Conservation (phyloP, 257 asterid species). For the Galeopsis tetrahit region DNA sequence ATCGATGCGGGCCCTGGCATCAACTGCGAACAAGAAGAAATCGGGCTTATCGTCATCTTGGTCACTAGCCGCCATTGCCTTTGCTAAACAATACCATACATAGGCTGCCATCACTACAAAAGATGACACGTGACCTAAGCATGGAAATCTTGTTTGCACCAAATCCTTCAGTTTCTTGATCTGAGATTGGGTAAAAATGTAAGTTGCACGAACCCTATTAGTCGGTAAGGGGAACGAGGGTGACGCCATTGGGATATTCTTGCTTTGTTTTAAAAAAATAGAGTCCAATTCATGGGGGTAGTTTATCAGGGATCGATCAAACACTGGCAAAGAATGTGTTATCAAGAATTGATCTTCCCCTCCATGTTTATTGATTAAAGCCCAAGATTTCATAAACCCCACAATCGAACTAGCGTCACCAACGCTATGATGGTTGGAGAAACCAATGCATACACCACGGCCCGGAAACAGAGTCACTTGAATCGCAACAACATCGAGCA, state of each 20-base stretch:
- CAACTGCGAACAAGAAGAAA: constrained; percentile 39
- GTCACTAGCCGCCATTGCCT: constrained; percentile 23
- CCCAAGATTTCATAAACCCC: constrained; percentile 54
- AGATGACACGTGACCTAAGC: constrained; percentile 36
- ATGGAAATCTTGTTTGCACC: constrained; percentile 31
- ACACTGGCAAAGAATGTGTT: constrained; percentile 23
- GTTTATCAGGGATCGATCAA: constrained; percentile 34
- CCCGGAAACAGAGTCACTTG: constrained; percentile 55
- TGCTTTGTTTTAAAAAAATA: constrained; percentile 19
- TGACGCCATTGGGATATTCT: not conserved
- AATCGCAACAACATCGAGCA: constrained; percentile 40
- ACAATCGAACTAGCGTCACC: constrained; percentile 48
- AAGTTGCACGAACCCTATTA: constrained; percentile 49
- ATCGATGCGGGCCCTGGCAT: constrained; percentile 34
- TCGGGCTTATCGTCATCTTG: constrained; percentile 24
- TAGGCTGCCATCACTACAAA: constrained; percentile 47
- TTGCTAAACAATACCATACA: constrained; percentile 46
- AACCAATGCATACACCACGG: constrained; percentile 51
- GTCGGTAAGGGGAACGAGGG: constrained; percentile 34
- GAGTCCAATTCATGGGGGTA: constrained; percentile 36
- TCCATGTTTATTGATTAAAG: constrained; percentile 30
- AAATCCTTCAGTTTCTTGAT: constrained; percentile 43
- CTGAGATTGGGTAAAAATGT: constrained; percentile 27
- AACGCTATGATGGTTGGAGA: constrained; percentile 40
- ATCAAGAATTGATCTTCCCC: constrained; percentile 16